Conservation (phyloP, 306 rosid genomes). For the Glycine soja region DNA sequence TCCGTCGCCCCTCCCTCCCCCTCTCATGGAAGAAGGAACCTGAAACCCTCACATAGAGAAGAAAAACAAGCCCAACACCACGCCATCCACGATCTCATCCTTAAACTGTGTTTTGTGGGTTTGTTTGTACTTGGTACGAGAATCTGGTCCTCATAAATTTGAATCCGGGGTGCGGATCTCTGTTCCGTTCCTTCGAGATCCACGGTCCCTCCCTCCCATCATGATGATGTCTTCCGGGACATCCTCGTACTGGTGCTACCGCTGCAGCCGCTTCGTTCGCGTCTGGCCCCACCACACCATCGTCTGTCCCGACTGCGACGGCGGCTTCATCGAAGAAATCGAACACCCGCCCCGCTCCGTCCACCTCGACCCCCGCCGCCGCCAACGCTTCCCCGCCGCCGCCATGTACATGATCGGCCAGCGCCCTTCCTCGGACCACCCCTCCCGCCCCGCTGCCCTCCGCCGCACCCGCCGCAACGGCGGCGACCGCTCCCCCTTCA, state of each 20-base stretch:
- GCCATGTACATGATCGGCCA: slow-evolving; percentile 78
- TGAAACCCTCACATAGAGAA: background rate
- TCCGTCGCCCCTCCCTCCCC: slow-evolving; percentile 18
- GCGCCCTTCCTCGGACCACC: slow-evolving; percentile 48
- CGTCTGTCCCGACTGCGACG: slow-evolving; percentile 68
- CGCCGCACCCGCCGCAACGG: slow-evolving; percentile 65
- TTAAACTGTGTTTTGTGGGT: background rate
- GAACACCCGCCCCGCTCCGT: slow-evolving; percentile 49
- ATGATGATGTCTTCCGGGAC: slow-evolving; percentile 60
- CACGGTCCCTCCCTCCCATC: too few relatives aligned
- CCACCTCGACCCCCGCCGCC: slow-evolving; percentile 52
- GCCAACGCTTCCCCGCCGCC: slow-evolving; percentile 60
- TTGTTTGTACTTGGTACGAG: background rate
- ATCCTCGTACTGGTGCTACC: slow-evolving; percentile 77
- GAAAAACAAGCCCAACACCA: too few relatives aligned
- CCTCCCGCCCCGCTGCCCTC: slow-evolving; percentile 47
- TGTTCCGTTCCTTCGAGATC: slow-evolving; percentile 37
- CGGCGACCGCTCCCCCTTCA: slow-evolving; percentile 69
- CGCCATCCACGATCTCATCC: too few relatives aligned
- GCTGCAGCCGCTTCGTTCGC: slow-evolving; percentile 73
- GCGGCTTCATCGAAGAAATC: slow-evolving; percentile 73
- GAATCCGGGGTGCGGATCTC: slow-evolving; percentile 32
- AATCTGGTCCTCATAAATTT: background rate
- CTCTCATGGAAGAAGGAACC: slow-evolving; percentile 25
- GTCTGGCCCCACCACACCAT: slow-evolving; percentile 50